Evolutionary conservation across 768 basidiomycete species (phyloP).

Genomic region (Panellus pusillus): DNA sequence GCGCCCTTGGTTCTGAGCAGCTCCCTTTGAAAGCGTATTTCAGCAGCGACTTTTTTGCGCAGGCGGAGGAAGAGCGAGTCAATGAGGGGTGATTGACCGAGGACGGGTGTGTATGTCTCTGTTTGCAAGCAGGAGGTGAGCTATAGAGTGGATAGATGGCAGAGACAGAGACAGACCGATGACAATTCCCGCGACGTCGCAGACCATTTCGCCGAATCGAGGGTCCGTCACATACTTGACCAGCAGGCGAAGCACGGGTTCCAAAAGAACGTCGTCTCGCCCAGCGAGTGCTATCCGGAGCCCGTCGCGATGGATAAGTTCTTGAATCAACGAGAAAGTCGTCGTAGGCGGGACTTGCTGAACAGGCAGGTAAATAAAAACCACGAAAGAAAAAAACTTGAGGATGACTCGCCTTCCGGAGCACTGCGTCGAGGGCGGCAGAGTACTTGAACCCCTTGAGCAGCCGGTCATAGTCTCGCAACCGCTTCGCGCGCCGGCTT

Average conservation of each 20-base stretch:
- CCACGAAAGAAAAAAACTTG: background rate
- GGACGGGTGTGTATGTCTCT: slow-evolving; percentile 91
- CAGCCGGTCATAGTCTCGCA: slow-evolving; percentile 86
- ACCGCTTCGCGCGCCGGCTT: slow-evolving; percentile 61
- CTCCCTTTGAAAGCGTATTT: slow-evolving; percentile 87
- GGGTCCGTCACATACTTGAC: slow-evolving; percentile 86
- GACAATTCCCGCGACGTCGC: slow-evolving; percentile 75
- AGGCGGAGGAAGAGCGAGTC: slow-evolving; percentile 83
- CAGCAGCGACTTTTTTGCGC: slow-evolving; percentile 79
- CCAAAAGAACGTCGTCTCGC: slow-evolving; percentile 90
- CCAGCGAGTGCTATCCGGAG: slow-evolving; percentile 82
- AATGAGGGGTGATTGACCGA: slow-evolving; percentile 94
- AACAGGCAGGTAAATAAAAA: slow-evolving; percentile 1
- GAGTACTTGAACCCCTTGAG: slow-evolving; percentile 94
- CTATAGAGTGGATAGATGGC: slow-evolving; percentile 7
- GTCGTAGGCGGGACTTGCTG: slow-evolving; percentile 84
- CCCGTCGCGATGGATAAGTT: slow-evolving; percentile 90
- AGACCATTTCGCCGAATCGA: slow-evolving; percentile 88
- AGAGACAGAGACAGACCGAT: slow-evolving; percentile 56
- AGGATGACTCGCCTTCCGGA: slow-evolving; percentile 63
- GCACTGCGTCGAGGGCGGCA: slow-evolving; percentile 88
- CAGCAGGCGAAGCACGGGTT: slow-evolving; percentile 86
- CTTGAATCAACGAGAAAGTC: slow-evolving; percentile 88
- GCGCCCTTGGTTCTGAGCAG: slow-evolving; percentile 81
- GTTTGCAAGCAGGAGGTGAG: slow-evolving; percentile 7